These are phyloP conservation scores for Rhizoctonia solani DNA, from an alignment of 1,284 basidiomycete species.

Conservation along the genomic window DNA sequence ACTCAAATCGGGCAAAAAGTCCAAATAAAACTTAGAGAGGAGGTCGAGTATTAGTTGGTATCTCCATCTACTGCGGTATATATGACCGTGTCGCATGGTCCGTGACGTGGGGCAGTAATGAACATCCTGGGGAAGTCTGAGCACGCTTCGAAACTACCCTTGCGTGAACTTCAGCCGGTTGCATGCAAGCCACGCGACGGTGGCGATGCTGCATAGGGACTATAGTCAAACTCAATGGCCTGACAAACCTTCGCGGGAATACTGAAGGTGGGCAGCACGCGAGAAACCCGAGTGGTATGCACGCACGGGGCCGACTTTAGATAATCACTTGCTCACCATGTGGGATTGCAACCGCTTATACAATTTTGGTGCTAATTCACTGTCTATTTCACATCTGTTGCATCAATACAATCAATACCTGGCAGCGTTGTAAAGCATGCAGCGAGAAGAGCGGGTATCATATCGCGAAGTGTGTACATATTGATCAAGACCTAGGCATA, in stretches of 20 bases:
- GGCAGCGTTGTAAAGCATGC: constrained; percentile 1
- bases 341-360: too few species aligned
- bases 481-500: constrained; percentile 34
- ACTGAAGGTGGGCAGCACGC: too few species aligned
- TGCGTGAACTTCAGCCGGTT: too few species aligned
- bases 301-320: too few species aligned
- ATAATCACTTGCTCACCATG: too few species aligned
- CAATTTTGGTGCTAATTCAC: too few species aligned
- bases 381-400: constrained; percentile 20
- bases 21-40: neutral
- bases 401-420: constrained; percentile 29
- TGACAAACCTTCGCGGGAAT: too few species aligned
- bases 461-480: constrained; percentile 5
- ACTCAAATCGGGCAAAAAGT: neutral
- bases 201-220: too few species aligned
- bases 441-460: constrained; percentile 23
- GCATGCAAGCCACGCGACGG: constrained; percentile 14
- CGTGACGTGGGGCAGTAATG: neutral
- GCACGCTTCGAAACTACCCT: neutral
- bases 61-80: neutral
- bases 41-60: too few species aligned
- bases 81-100: neutral
- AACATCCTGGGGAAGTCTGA: neutral
- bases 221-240: too few species aligned
- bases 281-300: neutral